These are phyloP conservation scores for Mucor ambiguus DNA, from an alignment of 371 early-diverging fungal species.

Conservation along the genomic window DNA sequence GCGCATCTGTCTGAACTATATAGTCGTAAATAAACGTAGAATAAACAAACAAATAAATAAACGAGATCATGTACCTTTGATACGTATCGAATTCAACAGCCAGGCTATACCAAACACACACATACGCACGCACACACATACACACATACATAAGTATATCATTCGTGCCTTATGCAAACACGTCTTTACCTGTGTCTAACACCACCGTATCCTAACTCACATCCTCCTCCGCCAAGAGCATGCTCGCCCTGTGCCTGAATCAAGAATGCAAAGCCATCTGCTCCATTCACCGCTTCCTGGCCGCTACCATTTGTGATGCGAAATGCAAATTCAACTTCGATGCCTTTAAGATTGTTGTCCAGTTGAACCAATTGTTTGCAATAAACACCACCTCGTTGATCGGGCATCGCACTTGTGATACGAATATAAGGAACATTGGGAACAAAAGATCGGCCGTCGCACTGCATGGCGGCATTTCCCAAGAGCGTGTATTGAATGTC, in stretches of 20 bases:
- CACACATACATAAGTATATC: background rate
- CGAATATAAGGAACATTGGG: constrained; percentile 5
- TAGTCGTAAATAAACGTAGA: background rate
- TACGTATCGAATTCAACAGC: constrained; percentile 65
- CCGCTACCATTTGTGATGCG: constrained; percentile 33
- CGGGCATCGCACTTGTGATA: constrained; percentile 26
- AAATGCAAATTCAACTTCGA: constrained; percentile 41
- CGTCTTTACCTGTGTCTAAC: constrained; percentile 34
- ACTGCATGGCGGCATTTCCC: constrained; percentile 5
- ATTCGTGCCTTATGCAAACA: background rate
- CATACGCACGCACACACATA: no score
- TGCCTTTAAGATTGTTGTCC: constrained; percentile 15
- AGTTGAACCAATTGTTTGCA: constrained; percentile 16
- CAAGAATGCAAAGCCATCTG: constrained; percentile 52
- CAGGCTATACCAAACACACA: constrained; percentile 26
- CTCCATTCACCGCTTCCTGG: constrained; percentile 29
- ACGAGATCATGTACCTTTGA: constrained; percentile 28
- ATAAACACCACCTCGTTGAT: constrained; percentile 34
- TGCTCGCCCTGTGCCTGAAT: constrained; percentile 28
- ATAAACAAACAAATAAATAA: background rate
- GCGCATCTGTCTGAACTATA: constrained; percentile 40
- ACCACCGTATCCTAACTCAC: constrained; percentile 51
- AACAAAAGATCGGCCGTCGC: constrained; percentile 1
- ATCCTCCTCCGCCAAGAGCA: constrained; percentile 49
- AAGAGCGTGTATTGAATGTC: background rate